These are phyloP conservation scores for Cubamyces lactineus DNA, from an alignment of 768 basidiomycete species.

Conservation along the genomic window DNA sequence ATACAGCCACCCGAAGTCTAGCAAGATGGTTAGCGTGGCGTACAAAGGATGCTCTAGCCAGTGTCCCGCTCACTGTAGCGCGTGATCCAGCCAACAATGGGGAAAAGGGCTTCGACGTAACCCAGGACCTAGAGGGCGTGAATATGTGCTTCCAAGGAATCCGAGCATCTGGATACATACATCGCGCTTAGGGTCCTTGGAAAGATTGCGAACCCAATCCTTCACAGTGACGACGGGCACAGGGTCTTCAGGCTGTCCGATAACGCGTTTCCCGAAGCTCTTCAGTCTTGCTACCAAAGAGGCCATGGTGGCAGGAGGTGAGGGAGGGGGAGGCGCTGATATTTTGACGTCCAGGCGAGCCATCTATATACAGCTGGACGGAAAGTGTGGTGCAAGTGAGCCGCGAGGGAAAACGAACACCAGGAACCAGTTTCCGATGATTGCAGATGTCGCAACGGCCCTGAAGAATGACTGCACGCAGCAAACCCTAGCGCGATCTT, in stretches of 20 bases:
- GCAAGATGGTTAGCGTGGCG: not conserved
- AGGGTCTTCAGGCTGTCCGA: conserved; percentile 61
- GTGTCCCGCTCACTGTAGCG: conserved; percentile 70
- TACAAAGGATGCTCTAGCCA: not conserved
- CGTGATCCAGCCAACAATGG: conserved; percentile 82
- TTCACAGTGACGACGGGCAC: conserved; percentile 62
- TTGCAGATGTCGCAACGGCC: conserved; percentile 17
- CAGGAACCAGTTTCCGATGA: conserved; percentile 18
- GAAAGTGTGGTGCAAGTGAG: conserved; percentile 3
- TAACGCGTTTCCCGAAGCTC: conserved; percentile 55
- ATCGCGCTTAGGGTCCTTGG: conserved; percentile 49
- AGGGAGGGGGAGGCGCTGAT: not conserved
- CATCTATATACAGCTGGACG: conserved; percentile 7
- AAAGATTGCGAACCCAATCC: conserved; percentile 52
- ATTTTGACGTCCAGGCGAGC: conserved; percentile 5
- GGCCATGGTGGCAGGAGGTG: conserved; percentile 38
- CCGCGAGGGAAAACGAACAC: conserved; percentile 12
- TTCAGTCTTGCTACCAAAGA: conserved; percentile 40
- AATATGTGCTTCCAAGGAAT: conserved; percentile 7
- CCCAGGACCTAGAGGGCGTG: conserved; percentile 47
- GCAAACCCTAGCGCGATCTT: conserved; percentile 4
- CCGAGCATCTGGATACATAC: conserved; percentile 42
- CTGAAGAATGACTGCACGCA: conserved; percentile 16
- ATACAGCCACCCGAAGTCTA: conserved; percentile 77
- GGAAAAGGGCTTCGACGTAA: conserved; percentile 80